These are phyloP conservation scores for Endogone sp. DNA, from an alignment of 192 early-diverging fungal genomes.

Conservation along the genomic window DNA sequence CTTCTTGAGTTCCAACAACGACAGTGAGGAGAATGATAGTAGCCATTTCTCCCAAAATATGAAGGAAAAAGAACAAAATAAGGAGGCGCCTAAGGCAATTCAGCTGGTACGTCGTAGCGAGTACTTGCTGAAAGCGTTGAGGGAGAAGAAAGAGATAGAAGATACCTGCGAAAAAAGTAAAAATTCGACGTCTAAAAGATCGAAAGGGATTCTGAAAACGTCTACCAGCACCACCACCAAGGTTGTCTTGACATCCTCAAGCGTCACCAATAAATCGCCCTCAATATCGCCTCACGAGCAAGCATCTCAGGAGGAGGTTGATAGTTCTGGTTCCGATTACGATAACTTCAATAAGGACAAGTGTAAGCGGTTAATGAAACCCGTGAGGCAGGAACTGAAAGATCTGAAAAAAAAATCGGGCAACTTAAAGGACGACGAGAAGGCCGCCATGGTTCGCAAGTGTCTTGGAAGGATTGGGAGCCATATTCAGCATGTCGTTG, in stretches of 20 bases:
- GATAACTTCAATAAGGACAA: slow-evolving; percentile 53
- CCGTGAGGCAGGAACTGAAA: slow-evolving; percentile 57
- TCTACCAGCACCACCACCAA: slow-evolving; percentile 1
- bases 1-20: slow-evolving; percentile 52
- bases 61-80: slow-evolving; percentile 33
- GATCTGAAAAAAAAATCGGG: slow-evolving; percentile 42
- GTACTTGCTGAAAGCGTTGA: slow-evolving; percentile 81
- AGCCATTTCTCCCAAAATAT: not conserved
- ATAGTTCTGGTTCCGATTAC: slow-evolving; percentile 33
- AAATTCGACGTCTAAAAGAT: slow-evolving; percentile 10
- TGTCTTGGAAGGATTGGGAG: slow-evolving; percentile 52
- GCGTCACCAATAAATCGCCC: not conserved
- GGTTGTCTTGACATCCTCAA: not conserved
- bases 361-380: slow-evolving; percentile 65
- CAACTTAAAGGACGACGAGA: slow-evolving; percentile 24
- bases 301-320: slow-evolving; percentile 25
- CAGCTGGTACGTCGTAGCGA: slow-evolving; percentile 89
- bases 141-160: slow-evolving; percentile 54
- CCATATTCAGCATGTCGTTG: slow-evolving; percentile 42
- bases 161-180: slow-evolving; percentile 19
- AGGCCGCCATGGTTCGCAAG: slow-evolving; percentile 44
- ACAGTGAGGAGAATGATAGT: slow-evolving; percentile 26
- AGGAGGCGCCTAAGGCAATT: slow-evolving; percentile 71
- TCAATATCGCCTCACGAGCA: not conserved
- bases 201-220: not conserved